A percentile compares a stretch with the other conserved stretches of the same genome.
These are phyloP conservation scores for Salix viminalis DNA, from an alignment of 345 rosid genomes.

Conservation along the genomic window DNA sequence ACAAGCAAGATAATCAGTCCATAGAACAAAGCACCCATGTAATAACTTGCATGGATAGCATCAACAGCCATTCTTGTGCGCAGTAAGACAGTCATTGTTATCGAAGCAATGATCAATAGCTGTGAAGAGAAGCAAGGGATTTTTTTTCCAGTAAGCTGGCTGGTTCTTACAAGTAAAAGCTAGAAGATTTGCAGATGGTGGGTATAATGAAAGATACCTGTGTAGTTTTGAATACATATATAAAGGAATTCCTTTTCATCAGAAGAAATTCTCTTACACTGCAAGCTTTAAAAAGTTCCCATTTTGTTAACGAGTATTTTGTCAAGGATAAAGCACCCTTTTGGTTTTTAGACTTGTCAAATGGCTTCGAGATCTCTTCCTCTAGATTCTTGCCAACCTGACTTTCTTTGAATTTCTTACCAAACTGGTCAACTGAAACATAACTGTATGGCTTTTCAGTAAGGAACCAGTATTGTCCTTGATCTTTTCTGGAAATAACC, in stretches of 20 bases:
- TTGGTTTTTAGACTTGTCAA: constrained; percentile 33
- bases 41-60: constrained; percentile 43
- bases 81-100: constrained; percentile 54
- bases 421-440: constrained; percentile 38
- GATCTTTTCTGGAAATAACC: constrained; percentile 68
- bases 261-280: constrained; percentile 55
- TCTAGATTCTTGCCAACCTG: constrained; percentile 30
- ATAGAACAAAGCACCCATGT: constrained; percentile 48
- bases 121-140: constrained; percentile 18
- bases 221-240: constrained; percentile 44
- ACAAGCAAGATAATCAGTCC: constrained; percentile 39
- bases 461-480: constrained; percentile 50
- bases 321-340: constrained; percentile 37
- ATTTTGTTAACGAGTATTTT: constrained; percentile 40
- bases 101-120: constrained; percentile 42
- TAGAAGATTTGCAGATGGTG: too few relatives aligned
- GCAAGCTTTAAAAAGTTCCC: constrained; percentile 57
- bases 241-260: constrained; percentile 55
- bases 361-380: constrained; percentile 34
- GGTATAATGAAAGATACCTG: constrained; percentile 32
- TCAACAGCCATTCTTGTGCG: constrained; percentile 42
- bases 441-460: constrained; percentile 29
- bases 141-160: background rate
- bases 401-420: constrained; percentile 35
- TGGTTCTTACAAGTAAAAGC: background rate